Base-by-base conservation (phyloP, 2,329 filamentous ascomycete species). In the Paradendryphiella salina region DNA sequence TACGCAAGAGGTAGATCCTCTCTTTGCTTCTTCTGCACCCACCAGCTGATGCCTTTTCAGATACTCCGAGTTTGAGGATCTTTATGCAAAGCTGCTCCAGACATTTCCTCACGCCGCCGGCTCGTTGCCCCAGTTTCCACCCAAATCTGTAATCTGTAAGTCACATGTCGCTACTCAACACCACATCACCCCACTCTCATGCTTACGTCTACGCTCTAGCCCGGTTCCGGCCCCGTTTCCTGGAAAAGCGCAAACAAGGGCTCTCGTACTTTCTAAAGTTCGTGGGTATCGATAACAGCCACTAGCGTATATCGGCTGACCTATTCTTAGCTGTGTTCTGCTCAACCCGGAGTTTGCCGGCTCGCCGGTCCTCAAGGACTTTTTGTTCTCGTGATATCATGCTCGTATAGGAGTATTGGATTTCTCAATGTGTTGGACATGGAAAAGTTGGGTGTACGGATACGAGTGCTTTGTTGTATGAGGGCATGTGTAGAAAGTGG, bases 231-330 rank as follows among this genome's bases (percentile, higher is more conserved):
- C 86, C 89, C 9, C 83, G 82, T 43, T 97, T 99, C 71, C 80
- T 99, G 14, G 92, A 96, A 73, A 86, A 87, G 67, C 82, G 94
- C 65, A 85, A 90, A 61, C 81, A 84, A 34, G 93, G 92, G 5
- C 77, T 99, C 52, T 86, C 90, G 69, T 96, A 97, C 70, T 99
- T 97, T 70, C 77, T 99, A 46, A 96, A 96, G 91, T 96, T 77
- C 54, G 88, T 79, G 14, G 21, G 18, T 51, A 48, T 49, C 48
- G 56, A 26, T 51, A 48, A 46, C 42, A 45, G 5, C 38, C 57
- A 52, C 63, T 69, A 67, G 63, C 47, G 56, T 29, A 57, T 48
- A 53, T 66, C 54, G 58, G 46, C 63, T 69, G 50, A 67, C 50
- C 56, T 59, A 51, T 47, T 57, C 51, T 36, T 67, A 96, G 90